Evolutionary conservation across 2,329 filamentous ascomycete genomes (phyloP).

Genomic region (Arthroderma sp.): DNA sequence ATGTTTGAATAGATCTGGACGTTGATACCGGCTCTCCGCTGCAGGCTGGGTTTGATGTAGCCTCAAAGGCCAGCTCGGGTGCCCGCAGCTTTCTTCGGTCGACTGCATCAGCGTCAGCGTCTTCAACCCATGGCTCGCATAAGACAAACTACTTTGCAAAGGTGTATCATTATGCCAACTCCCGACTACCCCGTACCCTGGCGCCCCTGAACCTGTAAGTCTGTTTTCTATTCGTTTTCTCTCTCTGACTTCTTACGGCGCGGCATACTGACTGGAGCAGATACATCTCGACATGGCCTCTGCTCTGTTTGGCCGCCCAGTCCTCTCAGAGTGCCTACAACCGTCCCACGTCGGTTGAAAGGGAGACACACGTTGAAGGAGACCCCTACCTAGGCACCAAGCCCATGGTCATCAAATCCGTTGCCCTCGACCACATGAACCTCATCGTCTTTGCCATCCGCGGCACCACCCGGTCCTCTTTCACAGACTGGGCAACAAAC

Average conservation of each 20-base stretch:
- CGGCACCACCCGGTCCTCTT: conserved; percentile 62
- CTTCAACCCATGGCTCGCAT: conserved; percentile 19
- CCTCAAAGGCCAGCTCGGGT: background rate
- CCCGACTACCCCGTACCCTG: conserved; percentile 55
- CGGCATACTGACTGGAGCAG: conserved; percentile 27
- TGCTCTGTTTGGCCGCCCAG: conserved; percentile 65
- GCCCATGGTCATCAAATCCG: conserved; percentile 72
- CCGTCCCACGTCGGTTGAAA: conserved; percentile 49
- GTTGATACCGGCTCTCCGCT: background rate
- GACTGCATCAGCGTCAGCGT: conserved; percentile 6
- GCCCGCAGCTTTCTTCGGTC: conserved; percentile 1
- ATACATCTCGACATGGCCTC: conserved; percentile 61
- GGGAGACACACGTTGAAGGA: conserved; percentile 56
- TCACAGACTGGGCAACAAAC: conserved; percentile 81
- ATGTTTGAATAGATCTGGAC: conserved; percentile 5
- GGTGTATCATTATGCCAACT: conserved; percentile 67
- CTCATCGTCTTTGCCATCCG: conserved; percentile 75
- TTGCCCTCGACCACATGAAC: conserved; percentile 64
- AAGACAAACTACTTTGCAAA: conserved; percentile 58
- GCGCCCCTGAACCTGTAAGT: conserved; percentile 55
- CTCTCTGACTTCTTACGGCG: background rate
- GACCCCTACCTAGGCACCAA: conserved; percentile 66
- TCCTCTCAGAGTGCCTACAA: conserved; percentile 67
- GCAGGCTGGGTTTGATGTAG: background rate
- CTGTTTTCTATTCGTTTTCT: background rate